phyloP scores from a whole-genome alignment of 257 asterid species.

The Marsdenia floribunda region DNA sequence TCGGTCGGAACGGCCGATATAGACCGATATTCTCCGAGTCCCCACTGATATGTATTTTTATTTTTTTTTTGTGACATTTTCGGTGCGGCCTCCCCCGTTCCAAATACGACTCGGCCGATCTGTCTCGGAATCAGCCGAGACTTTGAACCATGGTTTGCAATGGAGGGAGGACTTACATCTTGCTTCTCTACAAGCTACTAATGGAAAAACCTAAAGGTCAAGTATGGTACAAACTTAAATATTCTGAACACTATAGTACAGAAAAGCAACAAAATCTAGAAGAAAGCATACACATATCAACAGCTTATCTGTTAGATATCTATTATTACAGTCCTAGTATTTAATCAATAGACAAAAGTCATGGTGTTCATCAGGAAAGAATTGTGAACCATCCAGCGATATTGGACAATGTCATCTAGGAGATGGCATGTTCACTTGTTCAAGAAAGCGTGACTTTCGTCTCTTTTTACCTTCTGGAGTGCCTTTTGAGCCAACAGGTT shows the following conservation, averaged over 20 bases:
- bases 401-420: slow-evolving; percentile 27
- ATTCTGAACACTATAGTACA: neutral
- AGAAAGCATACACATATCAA: neutral
- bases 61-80: no score
- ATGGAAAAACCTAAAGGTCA: neutral
- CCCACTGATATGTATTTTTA: no score
- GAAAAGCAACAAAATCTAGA: neutral
- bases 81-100: no score
- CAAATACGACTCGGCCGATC: no score
- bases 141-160: no score
- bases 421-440: slow-evolving; percentile 43
- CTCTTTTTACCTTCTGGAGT: slow-evolving; percentile 81
- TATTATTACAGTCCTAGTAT: neutral
- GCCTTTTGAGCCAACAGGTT: slow-evolving; percentile 34
- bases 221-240: slow-evolving; percentile 5
- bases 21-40: no score
- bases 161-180: neutral
- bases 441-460: slow-evolving; percentile 46
- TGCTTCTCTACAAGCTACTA: neutral
- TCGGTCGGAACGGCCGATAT: no score
- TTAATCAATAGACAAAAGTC: neutral
- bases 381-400: neutral
- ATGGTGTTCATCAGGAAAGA: neutral
- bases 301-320: neutral
- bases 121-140: no score